A percentile compares a stretch with the other conserved stretches of the same genome.
phyloP scores from a whole-genome alignment of 176 grass and related monocot genomes.

The Carex cristatella region DNA sequence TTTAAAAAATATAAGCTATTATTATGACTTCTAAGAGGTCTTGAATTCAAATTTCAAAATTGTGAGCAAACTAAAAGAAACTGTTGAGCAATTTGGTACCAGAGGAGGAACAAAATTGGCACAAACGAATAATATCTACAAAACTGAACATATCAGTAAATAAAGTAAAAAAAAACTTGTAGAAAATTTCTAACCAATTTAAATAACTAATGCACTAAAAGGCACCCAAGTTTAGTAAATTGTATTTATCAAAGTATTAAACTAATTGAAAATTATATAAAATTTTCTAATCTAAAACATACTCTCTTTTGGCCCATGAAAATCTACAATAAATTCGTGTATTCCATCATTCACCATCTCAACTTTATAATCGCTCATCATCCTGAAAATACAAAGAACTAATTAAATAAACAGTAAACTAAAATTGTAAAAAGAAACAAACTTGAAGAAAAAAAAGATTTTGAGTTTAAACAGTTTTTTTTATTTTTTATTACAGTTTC shows the following conservation, averaged over 20 bases:
- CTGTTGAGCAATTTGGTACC: neutral
- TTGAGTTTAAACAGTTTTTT: neutral
- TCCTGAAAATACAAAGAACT: constrained; percentile 25
- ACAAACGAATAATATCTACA: neutral
- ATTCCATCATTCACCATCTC: constrained; percentile 56
- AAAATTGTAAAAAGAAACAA: neutral
- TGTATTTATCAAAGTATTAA: neutral
- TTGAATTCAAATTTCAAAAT: neutral
- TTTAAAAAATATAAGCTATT: neutral
- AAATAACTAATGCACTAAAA: neutral
- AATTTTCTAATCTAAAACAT: neutral
- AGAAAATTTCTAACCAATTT: no score
- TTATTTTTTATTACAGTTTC: constrained; percentile 31
- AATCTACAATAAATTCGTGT: constrained; percentile 55
- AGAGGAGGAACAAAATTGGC: neutral
- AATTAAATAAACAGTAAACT: neutral
- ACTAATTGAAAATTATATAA: neutral
- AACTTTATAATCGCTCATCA: constrained; percentile 69
- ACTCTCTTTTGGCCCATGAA: constrained; percentile 52
- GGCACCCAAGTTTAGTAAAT: neutral
- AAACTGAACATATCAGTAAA: neutral
- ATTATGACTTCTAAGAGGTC: neutral
- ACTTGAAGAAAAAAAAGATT: neutral
- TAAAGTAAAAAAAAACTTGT: no score
- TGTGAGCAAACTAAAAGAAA: neutral